Conservation (phyloP, 768 basidiomycete genomes). For the Mycena olivaceomarginata region DNA sequence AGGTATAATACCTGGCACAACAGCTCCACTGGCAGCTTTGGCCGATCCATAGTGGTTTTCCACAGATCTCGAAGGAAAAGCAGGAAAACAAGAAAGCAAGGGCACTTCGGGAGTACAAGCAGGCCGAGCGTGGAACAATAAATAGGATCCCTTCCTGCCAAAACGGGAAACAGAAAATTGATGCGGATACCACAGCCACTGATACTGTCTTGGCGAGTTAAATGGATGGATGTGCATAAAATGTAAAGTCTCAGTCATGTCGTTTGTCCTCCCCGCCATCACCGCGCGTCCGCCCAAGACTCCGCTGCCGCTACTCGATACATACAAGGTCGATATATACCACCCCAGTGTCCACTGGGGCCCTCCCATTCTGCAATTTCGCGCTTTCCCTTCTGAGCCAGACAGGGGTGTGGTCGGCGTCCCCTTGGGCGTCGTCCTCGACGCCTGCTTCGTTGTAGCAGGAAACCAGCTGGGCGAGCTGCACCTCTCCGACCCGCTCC, state of each 20-base stretch:
- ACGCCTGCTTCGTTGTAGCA: constrained; percentile 23
- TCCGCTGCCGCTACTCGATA: not conserved
- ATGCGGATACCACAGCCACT: not conserved
- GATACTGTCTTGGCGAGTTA: no score
- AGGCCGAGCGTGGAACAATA: not conserved
- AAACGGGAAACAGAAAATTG: not conserved
- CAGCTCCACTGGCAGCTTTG: constrained; percentile 38
- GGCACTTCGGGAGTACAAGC: not conserved
- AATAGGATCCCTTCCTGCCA: not conserved
- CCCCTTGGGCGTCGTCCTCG: constrained; percentile 29
- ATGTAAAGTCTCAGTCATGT: no score
- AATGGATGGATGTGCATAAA: no score
- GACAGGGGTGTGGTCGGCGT: constrained; percentile 2
- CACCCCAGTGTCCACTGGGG: not conserved
- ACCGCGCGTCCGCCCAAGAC: not conserved
- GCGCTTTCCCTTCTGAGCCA: not conserved
- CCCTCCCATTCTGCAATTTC: not conserved
- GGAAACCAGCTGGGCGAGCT: constrained; percentile 9
- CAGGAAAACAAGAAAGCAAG: not conserved
- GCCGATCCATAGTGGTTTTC: constrained; percentile 24
- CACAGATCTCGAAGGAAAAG: not conserved
- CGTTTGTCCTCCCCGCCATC: no score
- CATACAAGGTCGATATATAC: not conserved
- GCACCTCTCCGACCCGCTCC: not conserved
- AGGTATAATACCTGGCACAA: constrained; percentile 27